Percentiles rank a stretch among this genome's conserved stretches.
phyloP scores from a whole-genome alignment of 164 flowering plant genomes.

The Cinnamomum micranthum region DNA sequence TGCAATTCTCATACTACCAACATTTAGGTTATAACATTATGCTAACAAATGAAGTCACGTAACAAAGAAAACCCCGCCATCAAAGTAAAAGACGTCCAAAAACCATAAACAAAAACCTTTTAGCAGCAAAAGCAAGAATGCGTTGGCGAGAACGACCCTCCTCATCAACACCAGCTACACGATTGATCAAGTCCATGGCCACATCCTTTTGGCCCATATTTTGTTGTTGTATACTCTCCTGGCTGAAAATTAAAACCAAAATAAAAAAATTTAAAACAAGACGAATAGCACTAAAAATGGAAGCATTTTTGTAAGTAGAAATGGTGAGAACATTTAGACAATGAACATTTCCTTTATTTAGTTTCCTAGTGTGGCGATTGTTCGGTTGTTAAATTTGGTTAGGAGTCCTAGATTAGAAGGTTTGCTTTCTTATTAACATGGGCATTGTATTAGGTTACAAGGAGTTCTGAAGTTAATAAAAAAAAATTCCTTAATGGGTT shows the following conservation, averaged over 20 bases:
- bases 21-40: not conserved
- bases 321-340: too few species aligned
- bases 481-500: too few species aligned
- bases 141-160: conserved; percentile 96
- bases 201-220: conserved; percentile 49
- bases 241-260: conserved; percentile 31
- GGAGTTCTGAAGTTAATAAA: too few species aligned
- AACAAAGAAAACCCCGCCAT: not conserved
- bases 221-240: conserved; percentile 40
- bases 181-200: conserved; percentile 83
- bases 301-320: not conserved
- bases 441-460: too few species aligned
- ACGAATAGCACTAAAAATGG: too few species aligned
- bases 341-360: too few species aligned
- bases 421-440: too few species aligned
- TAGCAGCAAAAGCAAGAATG: conserved; percentile 92
- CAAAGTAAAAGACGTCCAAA: not conserved
- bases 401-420: too few species aligned
- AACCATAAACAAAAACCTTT: conserved; percentile 41
- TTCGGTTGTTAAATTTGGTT: too few species aligned
- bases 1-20: not conserved
- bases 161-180: conserved; percentile 87
- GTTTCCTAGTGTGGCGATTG: too few species aligned
- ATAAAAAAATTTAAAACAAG: too few species aligned
- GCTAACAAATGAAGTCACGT: not conserved